These are phyloP conservation scores for Rhodotorula sphaerocarpa DNA, from an alignment of 768 basidiomycete genomes.

Conservation along the genomic window DNA sequence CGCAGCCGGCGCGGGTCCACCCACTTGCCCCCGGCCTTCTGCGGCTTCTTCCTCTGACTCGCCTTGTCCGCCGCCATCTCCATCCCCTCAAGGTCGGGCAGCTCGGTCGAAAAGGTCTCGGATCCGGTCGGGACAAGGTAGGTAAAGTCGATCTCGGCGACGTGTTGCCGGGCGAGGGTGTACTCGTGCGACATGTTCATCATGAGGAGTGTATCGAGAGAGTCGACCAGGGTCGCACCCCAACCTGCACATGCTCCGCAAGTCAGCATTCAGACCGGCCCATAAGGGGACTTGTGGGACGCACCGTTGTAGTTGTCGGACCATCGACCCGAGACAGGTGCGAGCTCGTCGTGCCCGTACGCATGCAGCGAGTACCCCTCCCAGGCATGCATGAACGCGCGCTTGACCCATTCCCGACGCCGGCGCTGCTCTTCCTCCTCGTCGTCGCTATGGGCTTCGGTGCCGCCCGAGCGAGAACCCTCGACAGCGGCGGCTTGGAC, in stretches of 20 bases:
- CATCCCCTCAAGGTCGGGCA: conserved; percentile 6
- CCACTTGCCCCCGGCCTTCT: background rate
- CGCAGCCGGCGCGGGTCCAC: background rate
- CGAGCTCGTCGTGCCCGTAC: conserved; percentile 40
- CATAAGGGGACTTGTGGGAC: no score
- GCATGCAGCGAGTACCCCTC: conserved; percentile 35
- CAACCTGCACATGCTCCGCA: conserved; percentile 34
- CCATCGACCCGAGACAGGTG: conserved; percentile 22
- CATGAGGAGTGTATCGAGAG: conserved; percentile 40
- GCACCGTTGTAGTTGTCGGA: conserved; percentile 37
- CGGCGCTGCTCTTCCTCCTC: conserved; percentile 35
- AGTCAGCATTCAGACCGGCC: no score
- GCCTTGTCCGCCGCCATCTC: background rate
- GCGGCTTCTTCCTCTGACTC: background rate
- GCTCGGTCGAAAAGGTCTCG: conserved; percentile 13
- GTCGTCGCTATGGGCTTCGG: conserved; percentile 33
- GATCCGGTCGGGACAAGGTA: conserved; percentile 28
- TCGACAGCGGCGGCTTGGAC: conserved; percentile 31
- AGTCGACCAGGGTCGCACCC: conserved; percentile 41
- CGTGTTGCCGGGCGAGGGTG: conserved; percentile 40
- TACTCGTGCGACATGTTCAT: conserved; percentile 40
- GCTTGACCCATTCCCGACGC: conserved; percentile 41
- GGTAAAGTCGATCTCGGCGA: conserved; percentile 38
- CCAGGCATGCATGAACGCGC: conserved; percentile 39
- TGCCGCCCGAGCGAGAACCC: conserved; percentile 12